phyloP scores from a whole-genome alignment of 176 grass and related monocot species.

The Cenchrus americanus region DNA sequence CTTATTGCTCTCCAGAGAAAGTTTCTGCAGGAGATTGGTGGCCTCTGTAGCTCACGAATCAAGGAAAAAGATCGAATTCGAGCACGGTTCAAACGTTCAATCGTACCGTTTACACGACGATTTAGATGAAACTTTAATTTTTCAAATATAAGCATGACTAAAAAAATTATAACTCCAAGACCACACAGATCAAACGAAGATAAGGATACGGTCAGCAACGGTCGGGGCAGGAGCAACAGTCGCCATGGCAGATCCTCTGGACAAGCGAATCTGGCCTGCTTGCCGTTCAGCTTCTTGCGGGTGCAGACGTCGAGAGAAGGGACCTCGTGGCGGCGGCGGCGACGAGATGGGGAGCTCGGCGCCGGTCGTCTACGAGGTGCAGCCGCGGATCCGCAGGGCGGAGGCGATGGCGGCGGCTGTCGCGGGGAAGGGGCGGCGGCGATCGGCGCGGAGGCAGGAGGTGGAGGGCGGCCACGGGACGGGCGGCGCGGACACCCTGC shows the following conservation, averaged over 20 bases:
- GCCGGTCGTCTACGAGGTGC: too few species aligned
- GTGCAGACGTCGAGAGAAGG: too few species aligned
- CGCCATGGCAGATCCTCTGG: conserved; percentile 44
- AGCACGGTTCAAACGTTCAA: neutral
- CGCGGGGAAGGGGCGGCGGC: too few species aligned
- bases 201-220: conserved; percentile 78
- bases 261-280: too few species aligned
- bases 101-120: neutral
- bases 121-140: neutral
- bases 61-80: conserved; percentile 43
- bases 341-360: too few species aligned
- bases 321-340: too few species aligned
- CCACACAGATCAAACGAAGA: neutral
- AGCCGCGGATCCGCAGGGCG: too few species aligned
- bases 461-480: too few species aligned
- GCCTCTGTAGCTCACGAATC: conserved; percentile 49
- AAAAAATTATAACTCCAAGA: conserved; percentile 16
- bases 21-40: conserved; percentile 74
- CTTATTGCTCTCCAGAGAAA: conserved; percentile 68
- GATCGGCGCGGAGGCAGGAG: too few species aligned
- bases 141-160: neutral
- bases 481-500: too few species aligned
- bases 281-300: too few species aligned
- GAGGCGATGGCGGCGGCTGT: too few species aligned
- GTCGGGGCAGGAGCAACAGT: conserved; percentile 53